Evolutionary conservation across 1,139 yeast species (phyloP).

Genomic region (Geotrichum restrictum): DNA sequence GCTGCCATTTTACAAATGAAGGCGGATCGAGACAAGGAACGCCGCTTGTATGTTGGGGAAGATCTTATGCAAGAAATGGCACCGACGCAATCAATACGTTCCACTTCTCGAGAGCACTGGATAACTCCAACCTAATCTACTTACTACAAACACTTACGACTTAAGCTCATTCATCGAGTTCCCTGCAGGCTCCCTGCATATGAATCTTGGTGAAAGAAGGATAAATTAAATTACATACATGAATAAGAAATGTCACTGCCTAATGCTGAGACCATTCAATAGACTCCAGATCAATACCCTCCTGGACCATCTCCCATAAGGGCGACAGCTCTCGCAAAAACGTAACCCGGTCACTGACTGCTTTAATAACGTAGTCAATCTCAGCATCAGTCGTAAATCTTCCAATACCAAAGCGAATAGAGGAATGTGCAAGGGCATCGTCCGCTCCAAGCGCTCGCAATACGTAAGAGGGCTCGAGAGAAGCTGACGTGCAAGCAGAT

Average conservation of each 20-base stretch:
- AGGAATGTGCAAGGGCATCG: constrained; percentile 96
- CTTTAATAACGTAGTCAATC: constrained; percentile 83
- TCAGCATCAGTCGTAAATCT: constrained; percentile 93
- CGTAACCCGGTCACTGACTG: constrained; percentile 83
- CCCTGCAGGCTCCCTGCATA: not conserved
- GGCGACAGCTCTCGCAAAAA: constrained; percentile 91
- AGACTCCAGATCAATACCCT: constrained; percentile 69
- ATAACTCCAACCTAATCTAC: too few relatives aligned
- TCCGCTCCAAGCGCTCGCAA: constrained; percentile 96
- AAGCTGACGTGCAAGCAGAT: constrained; percentile 98
- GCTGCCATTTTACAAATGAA: too few relatives aligned
- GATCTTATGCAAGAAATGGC: too few relatives aligned
- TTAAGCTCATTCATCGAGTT: not conserved
- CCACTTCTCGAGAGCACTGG: too few relatives aligned
- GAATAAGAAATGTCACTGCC: constrained; percentile 13
- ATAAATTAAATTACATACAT: not conserved
- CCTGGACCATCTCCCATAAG: constrained; percentile 62
- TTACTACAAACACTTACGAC: not conserved
- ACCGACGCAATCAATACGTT: too few relatives aligned
- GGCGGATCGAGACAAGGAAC: too few relatives aligned
- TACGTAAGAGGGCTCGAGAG: constrained; percentile 95
- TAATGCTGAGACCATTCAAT: constrained; percentile 98
- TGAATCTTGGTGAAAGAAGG: not conserved
- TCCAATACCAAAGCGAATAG: constrained; percentile 95
- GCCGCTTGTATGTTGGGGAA: too few relatives aligned